Evolutionary conservation across 306 rosid species (phyloP), one percentile per base, ranked within the genome.

Genomic region (Phaseolus lunatus): DNA sequence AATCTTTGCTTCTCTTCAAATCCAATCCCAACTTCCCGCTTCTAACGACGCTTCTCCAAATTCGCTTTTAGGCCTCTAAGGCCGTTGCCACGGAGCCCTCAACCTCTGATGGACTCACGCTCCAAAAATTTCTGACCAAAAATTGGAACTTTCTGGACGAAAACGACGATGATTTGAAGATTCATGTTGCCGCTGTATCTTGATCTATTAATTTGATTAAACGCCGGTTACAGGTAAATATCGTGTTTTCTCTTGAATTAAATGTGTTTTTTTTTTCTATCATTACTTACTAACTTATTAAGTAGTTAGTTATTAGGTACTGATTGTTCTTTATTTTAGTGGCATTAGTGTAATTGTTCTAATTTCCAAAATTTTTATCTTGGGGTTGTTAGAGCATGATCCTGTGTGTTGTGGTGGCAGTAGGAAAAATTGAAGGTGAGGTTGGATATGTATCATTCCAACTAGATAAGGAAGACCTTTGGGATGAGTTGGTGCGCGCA

Each of bases 181-280:
- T 96, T 69, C 97, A 94, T 41, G 96, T 95, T 31, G 23, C 92
- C n/a, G 93, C 96, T n/a, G 73, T 94, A 52, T 95, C 98, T 26
- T n/a, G n/a, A n/a, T n/a, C n/a, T n/a, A n/a, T n/a, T n/a, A n/a
- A n/a, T n/a, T n/a, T n/a, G n/a, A n/a, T 92, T 74, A 94, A 94
- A 90, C 95, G 89, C 67, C 91, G 97, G 12, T 85, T 89, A 61
- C 88, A 90, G 96, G 98, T 90, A 61, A 37, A 14, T 45, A 3
- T 14, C 14, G 5, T 45, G 24, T 37, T n/a, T n/a, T n/a, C n/a
- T n/a, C n/a, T n/a, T n/a, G n/a, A n/a, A n/a, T n/a, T n/a, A n/a
- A n/a, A n/a, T 58, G 68, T 49, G 20, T 22, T 45, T 73, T 67
- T 49, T 24, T 43, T n/a, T 67, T 66, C 49, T 50, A 39, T 18